A percentile compares a stretch with the other conserved stretches of the same genome.
These are phyloP conservation scores for Medicago arabica DNA, from an alignment of 306 rosid species.

Conservation along the genomic window DNA sequence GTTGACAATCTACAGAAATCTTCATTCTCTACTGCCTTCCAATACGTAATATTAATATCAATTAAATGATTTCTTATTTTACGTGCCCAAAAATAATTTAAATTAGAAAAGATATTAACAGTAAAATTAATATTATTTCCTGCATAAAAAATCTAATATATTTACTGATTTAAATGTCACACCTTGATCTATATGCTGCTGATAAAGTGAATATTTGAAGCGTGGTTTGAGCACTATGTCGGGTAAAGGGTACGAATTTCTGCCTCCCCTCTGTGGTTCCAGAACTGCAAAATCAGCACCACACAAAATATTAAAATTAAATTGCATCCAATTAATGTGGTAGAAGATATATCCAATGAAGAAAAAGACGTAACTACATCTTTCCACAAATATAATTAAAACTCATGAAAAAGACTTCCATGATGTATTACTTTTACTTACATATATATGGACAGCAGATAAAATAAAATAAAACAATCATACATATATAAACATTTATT, in stretches of 20 bases:
- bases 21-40: too few relatives aligned
- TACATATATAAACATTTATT: too few relatives aligned
- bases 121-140: too few relatives aligned
- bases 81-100: too few relatives aligned
- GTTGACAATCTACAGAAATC: too few relatives aligned
- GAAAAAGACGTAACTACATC: not conserved
- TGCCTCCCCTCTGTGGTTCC: constrained; percentile 97
- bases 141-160: too few relatives aligned
- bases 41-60: too few relatives aligned
- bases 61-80: too few relatives aligned
- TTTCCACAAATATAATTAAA: too few relatives aligned
- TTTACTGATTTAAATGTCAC: not conserved
- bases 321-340: not conserved
- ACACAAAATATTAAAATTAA: not conserved
- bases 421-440: not conserved
- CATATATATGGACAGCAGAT: too few relatives aligned
- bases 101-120: too few relatives aligned
- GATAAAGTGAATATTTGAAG: constrained; percentile 85
- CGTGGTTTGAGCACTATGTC: constrained; percentile 87
- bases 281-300: constrained; percentile 59
- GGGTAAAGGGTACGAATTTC: constrained; percentile 84
- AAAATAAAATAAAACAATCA: not conserved
- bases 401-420: not conserved
- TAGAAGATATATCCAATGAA: not conserved
- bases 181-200: constrained; percentile 94